Base-by-base conservation (phyloP, 2,329 filamentous ascomycete species). In the Diaporthe sp. region DNA sequence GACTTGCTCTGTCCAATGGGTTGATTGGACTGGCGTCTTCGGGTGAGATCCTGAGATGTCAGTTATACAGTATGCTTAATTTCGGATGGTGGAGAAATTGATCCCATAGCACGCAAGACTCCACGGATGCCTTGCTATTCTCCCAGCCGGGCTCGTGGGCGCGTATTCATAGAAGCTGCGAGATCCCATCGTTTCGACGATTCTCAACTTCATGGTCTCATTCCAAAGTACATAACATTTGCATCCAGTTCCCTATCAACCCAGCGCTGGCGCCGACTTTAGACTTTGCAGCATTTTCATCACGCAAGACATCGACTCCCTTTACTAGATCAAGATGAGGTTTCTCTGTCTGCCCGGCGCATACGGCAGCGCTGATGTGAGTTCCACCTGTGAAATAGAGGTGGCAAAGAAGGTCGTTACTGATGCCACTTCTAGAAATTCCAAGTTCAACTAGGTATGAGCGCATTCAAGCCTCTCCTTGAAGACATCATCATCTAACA, bases 271-370 rank as follows among this genome's bases (percentile, higher is more conserved):
- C 22, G 46, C 49, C 22, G 46, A 17, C n/a, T 17, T 13, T 22
- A 28, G 49, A 42, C 34, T 42, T 28, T 15, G 17, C 17, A 28
- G 46, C 34, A 22, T 28, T 68, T 34, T 15, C 22, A 22, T n/a
- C 17, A 42, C 22, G n/a, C 28, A 31, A 34, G 2, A 13, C 13
- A 28, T 19, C 15, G 1, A 5, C 22, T 2, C 12, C 34, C 37
- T 28, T 19, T 10, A 42, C 12, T 42, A 31, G 37, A 55, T 59
- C 81, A 86, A 77, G 25, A 91, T 91, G 89, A 89, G 84, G 79
- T 88, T 91, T 71, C 81, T 91, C 44, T 91, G 89, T 80, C 84
- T 91, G 12, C 89, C 89, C 46, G 89, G 89, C 77, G 88, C 89
- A 31, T 91, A 88, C 80, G 89, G 89, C 72, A 91, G 88, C 82